phyloP scores from a whole-genome alignment of 768 basidiomycete species.

The Tulasnella sp. region DNA sequence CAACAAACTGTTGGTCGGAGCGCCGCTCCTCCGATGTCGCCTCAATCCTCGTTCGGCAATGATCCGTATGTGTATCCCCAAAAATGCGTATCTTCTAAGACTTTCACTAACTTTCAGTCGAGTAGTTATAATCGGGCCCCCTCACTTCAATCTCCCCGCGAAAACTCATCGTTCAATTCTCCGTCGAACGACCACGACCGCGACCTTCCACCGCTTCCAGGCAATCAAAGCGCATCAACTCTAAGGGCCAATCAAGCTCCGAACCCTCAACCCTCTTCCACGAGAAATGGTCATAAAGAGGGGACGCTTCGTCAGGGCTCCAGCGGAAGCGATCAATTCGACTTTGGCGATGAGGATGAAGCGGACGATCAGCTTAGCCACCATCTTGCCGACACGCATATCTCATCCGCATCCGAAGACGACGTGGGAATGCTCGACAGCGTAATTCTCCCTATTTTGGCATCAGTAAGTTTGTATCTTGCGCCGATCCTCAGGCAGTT shows the following conservation, averaged over 20 bases:
- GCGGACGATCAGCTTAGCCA: slow-evolving; percentile 38
- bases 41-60: not conserved
- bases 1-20: slow-evolving; percentile 53
- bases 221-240: not conserved
- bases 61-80: not conserved
- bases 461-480: slow-evolving; percentile 53
- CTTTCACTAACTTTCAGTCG: not conserved
- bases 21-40: not conserved
- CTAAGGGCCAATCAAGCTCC: not conserved
- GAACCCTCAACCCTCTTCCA: not conserved
- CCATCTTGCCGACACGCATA: slow-evolving; percentile 5
- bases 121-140: not conserved
- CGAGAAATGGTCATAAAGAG: not conserved
- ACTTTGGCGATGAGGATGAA: slow-evolving; percentile 39
- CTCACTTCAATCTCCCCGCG: not conserved
- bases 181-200: not conserved
- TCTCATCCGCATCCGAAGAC: slow-evolving; percentile 9
- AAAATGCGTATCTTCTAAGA: not conserved
- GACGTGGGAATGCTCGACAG: slow-evolving; percentile 76
- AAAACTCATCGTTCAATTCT: not conserved
- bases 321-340: slow-evolving; percentile 18
- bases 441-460: slow-evolving; percentile 91
- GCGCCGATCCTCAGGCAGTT: not conserved
- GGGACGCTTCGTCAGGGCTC: slow-evolving; percentile 15
- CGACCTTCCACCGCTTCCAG: slow-evolving; percentile 2